Base-by-base conservation (phyloP, 2,329 filamentous ascomycete genomes). In the Cercospora sp. region DNA sequence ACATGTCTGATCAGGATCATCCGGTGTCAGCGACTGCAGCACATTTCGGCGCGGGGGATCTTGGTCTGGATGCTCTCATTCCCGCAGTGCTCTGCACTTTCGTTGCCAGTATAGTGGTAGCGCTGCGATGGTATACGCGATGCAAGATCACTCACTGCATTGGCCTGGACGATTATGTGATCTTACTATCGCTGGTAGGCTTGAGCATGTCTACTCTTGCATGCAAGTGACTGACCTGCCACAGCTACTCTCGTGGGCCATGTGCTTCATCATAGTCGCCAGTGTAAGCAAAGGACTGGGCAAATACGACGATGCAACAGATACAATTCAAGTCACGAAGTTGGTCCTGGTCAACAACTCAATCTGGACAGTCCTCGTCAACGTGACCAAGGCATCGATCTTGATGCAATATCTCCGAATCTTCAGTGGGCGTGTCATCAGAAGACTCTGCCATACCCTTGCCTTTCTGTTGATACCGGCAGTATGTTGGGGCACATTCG, bases 341-440 rank as follows among this genome's bases (percentile, higher is more conserved):
- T 68, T 79, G 23, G 73, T 78, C 53, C 68, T 79, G 28, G 73
- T 75, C 42, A 73, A 72, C 66, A 79, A 80, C 65, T 72, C 73
- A 33, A 48, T 79, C 64, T 78, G 78, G 70, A 67, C 74, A n/a
- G 64, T 77, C 23, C 73, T 76, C 7, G 75, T 80, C 63, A 77
- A 77, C 61, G 78, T 78, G 67, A 82, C 82, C 48, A 84, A 84
- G 75, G 78, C 79, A 26, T 84, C 82, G 0, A 83, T 85, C 62
- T 73, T 85, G n/a, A 75, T 83, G 64, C 82, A 84, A 70, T 84
- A 84, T 70, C 79, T 82, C 23, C 82, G 81, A 42, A 78, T 85
- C 59, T 83, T 84, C 72, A 76, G 74, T 36, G 77, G 75, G 3
- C 76, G 69, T 6, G 70, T 69, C 36, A 79, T 79, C 71, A 77